These are phyloP conservation scores for Corynespora cassiicola DNA, from an alignment of 2,329 filamentous ascomycete genomes.

Conservation along the genomic window DNA sequence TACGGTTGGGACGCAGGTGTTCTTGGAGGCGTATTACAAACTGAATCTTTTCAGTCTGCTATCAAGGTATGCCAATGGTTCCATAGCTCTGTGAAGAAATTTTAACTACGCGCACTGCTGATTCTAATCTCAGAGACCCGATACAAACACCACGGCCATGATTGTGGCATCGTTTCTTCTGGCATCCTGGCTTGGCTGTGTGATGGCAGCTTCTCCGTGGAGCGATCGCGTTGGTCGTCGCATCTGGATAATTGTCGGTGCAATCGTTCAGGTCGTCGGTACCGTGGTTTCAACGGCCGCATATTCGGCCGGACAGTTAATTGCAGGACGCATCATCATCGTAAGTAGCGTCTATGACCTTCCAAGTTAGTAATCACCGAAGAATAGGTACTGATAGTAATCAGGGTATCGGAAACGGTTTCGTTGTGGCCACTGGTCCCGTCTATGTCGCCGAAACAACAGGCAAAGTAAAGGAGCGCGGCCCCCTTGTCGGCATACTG, in stretches of 20 bases:
- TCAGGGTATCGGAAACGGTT: constrained; percentile 42
- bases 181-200: constrained; percentile 38
- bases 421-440: constrained; percentile 35
- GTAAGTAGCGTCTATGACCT: constrained; percentile 13
- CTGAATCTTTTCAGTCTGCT: constrained; percentile 34
- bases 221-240: constrained; percentile 30
- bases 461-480: constrained; percentile 28
- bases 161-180: constrained; percentile 36
- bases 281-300: constrained; percentile 34
- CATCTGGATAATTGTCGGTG: constrained; percentile 32
- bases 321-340: constrained; percentile 32
- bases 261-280: constrained; percentile 33
- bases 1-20: constrained; percentile 46
- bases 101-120: not conserved
- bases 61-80: constrained; percentile 26
- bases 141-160: constrained; percentile 33
- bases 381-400: too few relatives aligned
- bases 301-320: constrained; percentile 36
- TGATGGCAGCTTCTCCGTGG: constrained; percentile 27
- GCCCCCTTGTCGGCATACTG: constrained; percentile 35
- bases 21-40: constrained; percentile 38
- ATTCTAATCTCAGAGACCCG: constrained; percentile 19
- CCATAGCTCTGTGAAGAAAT: not conserved
- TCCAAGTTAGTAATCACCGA: too few relatives aligned
- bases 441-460: constrained; percentile 41